These are phyloP conservation scores for Cytospora leucostoma DNA, from an alignment of 2,329 filamentous ascomycete species.

Conservation along the genomic window DNA sequence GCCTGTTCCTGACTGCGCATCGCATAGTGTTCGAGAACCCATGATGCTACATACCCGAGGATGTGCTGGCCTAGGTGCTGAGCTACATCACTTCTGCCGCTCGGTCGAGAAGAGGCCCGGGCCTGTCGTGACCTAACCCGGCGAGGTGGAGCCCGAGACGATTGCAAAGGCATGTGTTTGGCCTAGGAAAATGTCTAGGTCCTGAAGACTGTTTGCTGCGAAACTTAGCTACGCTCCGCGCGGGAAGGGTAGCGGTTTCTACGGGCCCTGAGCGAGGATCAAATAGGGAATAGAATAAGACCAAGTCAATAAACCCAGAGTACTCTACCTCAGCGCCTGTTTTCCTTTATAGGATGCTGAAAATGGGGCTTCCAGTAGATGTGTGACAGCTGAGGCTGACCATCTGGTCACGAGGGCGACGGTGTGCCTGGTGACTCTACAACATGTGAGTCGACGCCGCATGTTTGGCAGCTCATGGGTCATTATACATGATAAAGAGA, in stretches of 20 bases:
- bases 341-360: neutral
- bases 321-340: neutral
- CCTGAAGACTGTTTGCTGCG: neutral
- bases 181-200: neutral
- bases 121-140: slow-evolving; percentile 11
- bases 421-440: slow-evolving; percentile 10
- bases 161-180: slow-evolving; percentile 8
- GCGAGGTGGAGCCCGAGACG: neutral
- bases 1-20: neutral
- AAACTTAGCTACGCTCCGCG: neutral
- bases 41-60: slow-evolving; percentile 4
- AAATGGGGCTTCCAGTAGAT: neutral
- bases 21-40: neutral
- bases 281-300: neutral
- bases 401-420: slow-evolving; percentile 5
- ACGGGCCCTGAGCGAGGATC: neutral
- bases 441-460: slow-evolving; percentile 15
- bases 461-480: neutral
- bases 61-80: slow-evolving; percentile 9
- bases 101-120: neutral
- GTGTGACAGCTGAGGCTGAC: slow-evolving; percentile 13
- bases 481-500: neutral
- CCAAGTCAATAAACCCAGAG: neutral
- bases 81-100: slow-evolving; percentile 10
- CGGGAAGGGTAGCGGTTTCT: neutral